Percentiles rank a stretch among this genome's conserved stretches.
These are phyloP conservation scores for Fusarium sambucinum DNA, from an alignment of 2,329 filamentous ascomycete genomes.

Conservation along the genomic window DNA sequence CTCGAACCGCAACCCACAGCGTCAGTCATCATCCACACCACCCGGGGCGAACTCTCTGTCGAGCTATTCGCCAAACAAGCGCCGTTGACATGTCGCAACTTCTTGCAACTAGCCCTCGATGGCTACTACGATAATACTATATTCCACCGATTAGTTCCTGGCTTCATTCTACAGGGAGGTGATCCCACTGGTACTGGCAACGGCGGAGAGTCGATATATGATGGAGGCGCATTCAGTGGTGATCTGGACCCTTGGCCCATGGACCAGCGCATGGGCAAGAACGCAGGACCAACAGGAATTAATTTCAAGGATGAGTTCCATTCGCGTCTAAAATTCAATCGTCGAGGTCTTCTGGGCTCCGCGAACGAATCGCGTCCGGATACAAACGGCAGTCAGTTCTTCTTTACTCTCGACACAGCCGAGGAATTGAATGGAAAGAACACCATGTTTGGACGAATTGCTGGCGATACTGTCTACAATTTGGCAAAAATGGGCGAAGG, in stretches of 20 bases:
- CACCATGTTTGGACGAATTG: constrained; percentile 91
- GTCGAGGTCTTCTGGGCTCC: constrained; percentile 93
- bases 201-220: constrained; percentile 92
- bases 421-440: constrained; percentile 90
- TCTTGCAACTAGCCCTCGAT: constrained; percentile 93
- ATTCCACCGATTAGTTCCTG: constrained; percentile 92
- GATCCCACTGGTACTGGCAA: constrained; percentile 93
- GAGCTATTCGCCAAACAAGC: constrained; percentile 96
- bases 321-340: constrained; percentile 90
- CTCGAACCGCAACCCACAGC: constrained; percentile 95
- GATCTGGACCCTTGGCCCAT: constrained; percentile 80
- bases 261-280: constrained; percentile 72
- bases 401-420: constrained; percentile 88
- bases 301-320: constrained; percentile 89
- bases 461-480: constrained; percentile 96
- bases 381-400: constrained; percentile 96
- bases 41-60: constrained; percentile 86
- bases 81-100: constrained; percentile 91
- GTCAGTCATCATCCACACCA: constrained; percentile 91
- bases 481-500: constrained; percentile 91
- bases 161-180: constrained; percentile 94
- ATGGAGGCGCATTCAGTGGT: constrained; percentile 80
- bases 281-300: constrained; percentile 69
- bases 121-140: constrained; percentile 95
- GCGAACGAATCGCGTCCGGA: constrained; percentile 84